Evolutionary conservation across 352 stramenopile genomes (phyloP).

Genomic region (Phytophthora pistaciae): DNA sequence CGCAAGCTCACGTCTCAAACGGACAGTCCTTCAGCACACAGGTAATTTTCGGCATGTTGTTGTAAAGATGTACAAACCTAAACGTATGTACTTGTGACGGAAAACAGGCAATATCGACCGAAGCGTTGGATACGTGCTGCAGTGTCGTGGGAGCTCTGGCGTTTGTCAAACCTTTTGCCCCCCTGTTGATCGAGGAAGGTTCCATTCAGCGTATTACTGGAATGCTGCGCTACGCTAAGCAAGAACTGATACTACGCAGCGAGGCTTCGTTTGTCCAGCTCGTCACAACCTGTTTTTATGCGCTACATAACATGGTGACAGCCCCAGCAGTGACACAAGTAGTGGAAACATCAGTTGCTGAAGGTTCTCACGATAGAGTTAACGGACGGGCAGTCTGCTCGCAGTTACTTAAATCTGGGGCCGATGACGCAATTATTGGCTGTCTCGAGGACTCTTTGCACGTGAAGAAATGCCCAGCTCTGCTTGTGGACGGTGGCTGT

Average conservation of each 20-base stretch:
- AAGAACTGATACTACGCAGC: constrained; percentile 28
- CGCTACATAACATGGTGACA: constrained; percentile 30
- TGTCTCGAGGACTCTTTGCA: constrained; percentile 31
- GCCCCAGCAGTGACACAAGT: constrained; percentile 3
- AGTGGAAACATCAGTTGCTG: not conserved
- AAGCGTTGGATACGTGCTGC: constrained; percentile 48
- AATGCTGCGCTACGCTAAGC: constrained; percentile 35
- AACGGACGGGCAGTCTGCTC: constrained; percentile 12
- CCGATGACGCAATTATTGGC: constrained; percentile 27
- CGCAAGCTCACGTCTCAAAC: constrained; percentile 20
- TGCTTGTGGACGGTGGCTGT: constrained; percentile 26
- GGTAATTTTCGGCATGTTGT: constrained; percentile 10
- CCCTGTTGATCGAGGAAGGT: constrained; percentile 20
- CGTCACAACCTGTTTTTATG: constrained; percentile 41
- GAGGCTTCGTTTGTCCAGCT: constrained; percentile 42
- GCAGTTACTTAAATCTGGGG: constrained; percentile 22
- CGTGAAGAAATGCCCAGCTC: constrained; percentile 9
- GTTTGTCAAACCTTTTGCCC: constrained; percentile 15
- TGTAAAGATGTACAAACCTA: not conserved
- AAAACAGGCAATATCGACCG: constrained; percentile 38
- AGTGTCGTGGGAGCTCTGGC: constrained; percentile 44
- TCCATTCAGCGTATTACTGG: constrained; percentile 27
- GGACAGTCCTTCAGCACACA: constrained; percentile 14
- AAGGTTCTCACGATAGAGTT: not conserved
- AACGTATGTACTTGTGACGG: not conserved